Evolutionary conservation across 192 early-diverging fungal species (phyloP), one percentile per base, ranked within the genome.

Genomic region (Coemansia sp.): DNA sequence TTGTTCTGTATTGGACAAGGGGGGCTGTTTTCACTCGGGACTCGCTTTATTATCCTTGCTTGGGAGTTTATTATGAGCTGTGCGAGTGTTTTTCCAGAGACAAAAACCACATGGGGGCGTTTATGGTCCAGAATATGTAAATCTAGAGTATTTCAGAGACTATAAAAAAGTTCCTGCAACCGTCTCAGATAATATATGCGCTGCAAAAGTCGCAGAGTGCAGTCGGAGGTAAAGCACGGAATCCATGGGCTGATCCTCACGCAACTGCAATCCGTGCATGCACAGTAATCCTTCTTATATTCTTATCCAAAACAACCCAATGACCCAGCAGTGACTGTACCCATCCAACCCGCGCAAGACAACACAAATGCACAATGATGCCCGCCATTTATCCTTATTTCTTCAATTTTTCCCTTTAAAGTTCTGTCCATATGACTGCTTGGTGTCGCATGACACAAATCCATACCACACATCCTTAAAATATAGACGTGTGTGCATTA

Each of bases 231-330:
- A 35, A 35, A 35, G 49, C 31, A 6, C 49, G 13, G 50, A 39
- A 52, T 52, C 50, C 36, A 14, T 52, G 50, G 50, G 50, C 50
- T 52, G 50, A 52, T 52, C 50, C 23, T 13, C 50, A 38, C 35
- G 9, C 50, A 36, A 52, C n/a, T 52, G 50, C 50, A 35, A 52
- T 52, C 19, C 12, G 26, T 51, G 49, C 49, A 38, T 52, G 50
- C 20, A 20, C 12, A 51, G 49, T 51, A 51, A 51, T 51, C 46
- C 46, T 28, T 15, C 48, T 35, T 35, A 6, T 7, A 7, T 6
- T 35, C 33, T 35, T 9, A 7, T 35, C 33, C 33, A 35, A 7
- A 2, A 1, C 33, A 35, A 7, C 33, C 33, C 33, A 35, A 7
- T 7, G 30, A 31, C 30, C 30, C 30, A 31, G 6, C 30, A 31